Conservation (phyloP, 2,329 filamentous ascomycete genomes). For the Penicillium sumatraense region DNA sequence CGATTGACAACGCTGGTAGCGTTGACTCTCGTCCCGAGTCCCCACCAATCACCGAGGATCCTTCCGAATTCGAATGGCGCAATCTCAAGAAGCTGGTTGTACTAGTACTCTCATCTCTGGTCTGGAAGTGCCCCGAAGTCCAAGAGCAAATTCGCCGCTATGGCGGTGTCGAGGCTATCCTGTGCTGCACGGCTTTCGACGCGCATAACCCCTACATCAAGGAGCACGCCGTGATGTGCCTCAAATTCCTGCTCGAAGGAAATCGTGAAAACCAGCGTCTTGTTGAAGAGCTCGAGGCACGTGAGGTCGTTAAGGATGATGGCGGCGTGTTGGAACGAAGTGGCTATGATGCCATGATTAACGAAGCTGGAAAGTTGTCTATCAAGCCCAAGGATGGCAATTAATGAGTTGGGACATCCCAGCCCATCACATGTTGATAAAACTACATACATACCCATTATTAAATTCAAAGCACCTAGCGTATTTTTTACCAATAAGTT, state of each 20-base stretch:
- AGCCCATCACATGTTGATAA: background rate
- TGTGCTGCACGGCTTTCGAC: constrained; percentile 89
- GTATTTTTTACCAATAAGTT: too few species aligned
- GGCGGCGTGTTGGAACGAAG: constrained; percentile 45
- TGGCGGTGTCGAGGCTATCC: constrained; percentile 82
- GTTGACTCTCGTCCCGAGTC: constrained; percentile 51
- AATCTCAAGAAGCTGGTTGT: constrained; percentile 94
- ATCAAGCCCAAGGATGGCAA: constrained; percentile 40
- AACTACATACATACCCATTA: background rate
- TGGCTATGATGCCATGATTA: constrained; percentile 49
- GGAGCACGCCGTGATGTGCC: constrained; percentile 84
- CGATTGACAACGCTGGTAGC: constrained; percentile 43
- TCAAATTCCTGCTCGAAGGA: constrained; percentile 70
- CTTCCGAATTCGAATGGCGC: constrained; percentile 70
- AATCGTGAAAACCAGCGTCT: constrained; percentile 59
- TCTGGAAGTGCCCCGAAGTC: constrained; percentile 83
- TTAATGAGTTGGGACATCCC: background rate
- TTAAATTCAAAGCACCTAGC: background rate
- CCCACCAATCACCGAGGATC: constrained; percentile 62
- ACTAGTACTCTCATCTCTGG: constrained; percentile 82
- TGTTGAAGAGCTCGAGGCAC: constrained; percentile 53
- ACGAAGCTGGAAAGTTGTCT: constrained; percentile 48
- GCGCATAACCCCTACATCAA: constrained; percentile 93
- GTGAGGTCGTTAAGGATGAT: constrained; percentile 48
- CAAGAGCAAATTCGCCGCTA: constrained; percentile 86